Evolutionary conservation across 2,329 filamentous ascomycete genomes (phyloP), one percentile per base, ranked within the genome.

Genomic region (Arthroderma sp.): DNA sequence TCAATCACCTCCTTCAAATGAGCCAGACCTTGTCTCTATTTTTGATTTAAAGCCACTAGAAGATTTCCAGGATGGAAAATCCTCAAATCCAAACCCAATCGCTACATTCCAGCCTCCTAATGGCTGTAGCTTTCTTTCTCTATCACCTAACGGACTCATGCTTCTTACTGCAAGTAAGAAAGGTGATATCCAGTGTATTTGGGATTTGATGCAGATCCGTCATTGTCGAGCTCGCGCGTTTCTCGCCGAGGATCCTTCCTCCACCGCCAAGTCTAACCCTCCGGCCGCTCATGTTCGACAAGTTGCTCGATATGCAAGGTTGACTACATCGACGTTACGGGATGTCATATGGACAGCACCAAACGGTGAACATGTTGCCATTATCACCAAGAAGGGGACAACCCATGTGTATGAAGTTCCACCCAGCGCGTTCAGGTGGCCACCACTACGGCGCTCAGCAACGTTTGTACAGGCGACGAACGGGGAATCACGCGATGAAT

Each of bases 331-430:
- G 2, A 87, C 88, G 56, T 88, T 97, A 57, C 81, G 96, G 21
- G 91, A 96, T 66, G 87, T 95, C 43, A 83, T 84, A 2, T 98
- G 93, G 93, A 86, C 86, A 1, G 80, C 82, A 56, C 88, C 88
- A 2, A 84, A 85, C 57, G 88, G 88, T 21, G 88, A 95, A 67
- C 85, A 87, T 59, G 75, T 94, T 39, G 91, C 91, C 1, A 84
- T 98, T 73, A 83, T 96, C 25, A 97, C 93, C 0, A 89, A 95
- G 66, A 87, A 91, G 64, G 90, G 91, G n/a, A 98, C 93, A 7
- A 84, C 96, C 9, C 93, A 98, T 72, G 81, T 97, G 44, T 85
- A 95, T 62, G 88, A 95, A 63, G 81, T 97, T 71, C 89, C 90
- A 7, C 79, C 82, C 49, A 87, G 83, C 61, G 88, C 88, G 3